Conservation (phyloP, 208 protist species). For the Trypanosoma lewisi region DNA sequence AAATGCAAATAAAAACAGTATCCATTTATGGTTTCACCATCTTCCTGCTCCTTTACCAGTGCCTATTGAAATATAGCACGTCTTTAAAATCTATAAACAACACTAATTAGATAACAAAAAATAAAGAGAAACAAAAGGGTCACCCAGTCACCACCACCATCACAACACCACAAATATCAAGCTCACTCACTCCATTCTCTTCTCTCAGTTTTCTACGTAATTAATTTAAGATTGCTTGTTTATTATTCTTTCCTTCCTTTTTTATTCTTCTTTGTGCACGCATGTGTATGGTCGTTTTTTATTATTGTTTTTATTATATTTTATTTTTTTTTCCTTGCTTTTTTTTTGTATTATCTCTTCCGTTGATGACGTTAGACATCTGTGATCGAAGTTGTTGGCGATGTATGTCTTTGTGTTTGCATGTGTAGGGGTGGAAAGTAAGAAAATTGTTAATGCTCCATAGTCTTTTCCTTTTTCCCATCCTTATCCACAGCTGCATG, state of each 20-base stretch:
- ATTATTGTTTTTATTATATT: not conserved
- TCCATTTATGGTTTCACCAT: no score
- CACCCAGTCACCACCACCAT: not conserved
- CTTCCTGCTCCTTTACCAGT: not conserved
- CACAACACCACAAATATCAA: not conserved
- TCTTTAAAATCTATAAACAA: not conserved
- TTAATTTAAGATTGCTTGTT: not conserved
- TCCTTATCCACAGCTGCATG: not conserved
- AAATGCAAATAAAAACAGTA: no score
- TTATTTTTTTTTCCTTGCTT: not conserved
- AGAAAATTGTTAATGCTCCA: not conserved
- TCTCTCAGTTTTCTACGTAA: not conserved
- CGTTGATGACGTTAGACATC: not conserved
- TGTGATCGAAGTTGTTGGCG: not conserved
- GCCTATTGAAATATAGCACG: not conserved
- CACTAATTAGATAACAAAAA: slow-evolving; percentile 19
- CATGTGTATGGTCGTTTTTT: not conserved
- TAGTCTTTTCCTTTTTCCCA: not conserved
- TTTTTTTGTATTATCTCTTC: not conserved
- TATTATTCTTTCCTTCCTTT: not conserved
- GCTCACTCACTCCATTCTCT: not conserved
- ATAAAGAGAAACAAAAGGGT: slow-evolving; percentile 12
- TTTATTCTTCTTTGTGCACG: not conserved
- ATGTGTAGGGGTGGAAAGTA: no score
- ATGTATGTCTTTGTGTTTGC: no score